These are phyloP conservation scores for Fistulinella prunicolor DNA, from an alignment of 768 basidiomycete species.

Conservation along the genomic window DNA sequence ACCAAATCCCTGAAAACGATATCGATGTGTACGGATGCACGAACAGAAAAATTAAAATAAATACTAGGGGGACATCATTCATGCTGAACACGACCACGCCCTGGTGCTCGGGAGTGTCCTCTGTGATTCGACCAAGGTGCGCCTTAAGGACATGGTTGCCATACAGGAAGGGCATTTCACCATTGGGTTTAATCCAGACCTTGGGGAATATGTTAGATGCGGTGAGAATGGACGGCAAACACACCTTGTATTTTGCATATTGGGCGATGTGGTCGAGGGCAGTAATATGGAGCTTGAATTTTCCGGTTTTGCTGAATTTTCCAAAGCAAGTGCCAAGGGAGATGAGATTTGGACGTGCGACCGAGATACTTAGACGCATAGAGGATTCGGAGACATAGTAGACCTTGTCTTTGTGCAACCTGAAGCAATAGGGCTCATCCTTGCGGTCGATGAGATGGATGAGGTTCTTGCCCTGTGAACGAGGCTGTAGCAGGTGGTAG, in stretches of 20 bases:
- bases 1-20: conserved; percentile 77
- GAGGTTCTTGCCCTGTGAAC: conserved; percentile 83
- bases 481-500: neutral
- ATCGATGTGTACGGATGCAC: conserved; percentile 6
- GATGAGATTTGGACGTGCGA: conserved; percentile 89
- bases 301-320: conserved; percentile 95
- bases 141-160: conserved; percentile 99
- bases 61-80: conserved; percentile 89
- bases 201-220: conserved; percentile 28
- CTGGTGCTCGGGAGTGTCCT: conserved; percentile 98
- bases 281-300: conserved; percentile 96
- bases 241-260: conserved; percentile 96
- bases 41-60: conserved; percentile 13
- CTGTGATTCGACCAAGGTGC: conserved; percentile 97
- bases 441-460: conserved; percentile 92
- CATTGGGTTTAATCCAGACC: conserved; percentile 99
- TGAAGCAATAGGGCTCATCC: conserved; percentile 95
- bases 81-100: conserved; percentile 97
- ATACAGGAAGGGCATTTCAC: conserved; percentile 99
- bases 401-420: conserved; percentile 90
- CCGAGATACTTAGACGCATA: conserved; percentile 88
- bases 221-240: conserved; percentile 10
- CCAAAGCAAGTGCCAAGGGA: conserved; percentile 96
- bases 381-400: conserved; percentile 96
- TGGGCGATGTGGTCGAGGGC: conserved; percentile 90